phyloP scores from a whole-genome alignment of 768 basidiomycete genomes.

The Nidula microcarpa region DNA sequence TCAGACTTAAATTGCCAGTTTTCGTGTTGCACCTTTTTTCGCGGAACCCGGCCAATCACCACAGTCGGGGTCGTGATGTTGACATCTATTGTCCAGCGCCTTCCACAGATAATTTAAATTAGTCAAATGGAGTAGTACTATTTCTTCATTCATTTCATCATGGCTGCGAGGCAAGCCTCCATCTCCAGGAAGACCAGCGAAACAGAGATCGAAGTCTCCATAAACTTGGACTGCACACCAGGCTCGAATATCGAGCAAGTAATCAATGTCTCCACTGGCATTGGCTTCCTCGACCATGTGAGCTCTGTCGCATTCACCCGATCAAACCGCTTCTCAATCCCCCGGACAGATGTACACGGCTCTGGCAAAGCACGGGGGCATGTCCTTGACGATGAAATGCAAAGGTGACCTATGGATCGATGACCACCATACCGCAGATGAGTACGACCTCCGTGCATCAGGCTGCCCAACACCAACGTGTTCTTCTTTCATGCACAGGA shows the following conservation, averaged over 20 bases:
- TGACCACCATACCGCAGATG: conserved; percentile 99
- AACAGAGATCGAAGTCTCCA: conserved; percentile 79
- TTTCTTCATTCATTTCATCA: conserved; percentile 6
- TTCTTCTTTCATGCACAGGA: conserved; percentile 56
- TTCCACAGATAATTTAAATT: not conserved
- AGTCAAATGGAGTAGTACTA: not conserved
- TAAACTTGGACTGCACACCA: conserved; percentile 79
- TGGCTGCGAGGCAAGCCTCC: conserved; percentile 54
- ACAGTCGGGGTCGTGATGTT: conserved; percentile 23
- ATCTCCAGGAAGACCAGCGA: conserved; percentile 87
- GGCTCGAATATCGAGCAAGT: conserved; percentile 58
- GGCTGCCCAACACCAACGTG: conserved; percentile 9
- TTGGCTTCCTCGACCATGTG: conserved; percentile 99
- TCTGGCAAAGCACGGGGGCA: conserved; percentile 93
- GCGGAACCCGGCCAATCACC: not conserved
- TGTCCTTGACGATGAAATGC: conserved; percentile 88
- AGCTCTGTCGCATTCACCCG: conserved; percentile 13
- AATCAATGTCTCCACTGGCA: conserved; percentile 88
- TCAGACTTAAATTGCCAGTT: no score
- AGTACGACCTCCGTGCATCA: conserved; percentile 28
- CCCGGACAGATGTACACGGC: conserved; percentile 89
- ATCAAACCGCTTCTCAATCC: conserved; percentile 3
- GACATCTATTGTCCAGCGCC: conserved; percentile 19
- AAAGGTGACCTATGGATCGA: conserved; percentile 97
- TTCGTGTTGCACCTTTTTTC: no score